A percentile compares a stretch with the other conserved stretches of the same genome.
These are phyloP conservation scores for Amaranthus palmeri DNA, from an alignment of 148 eudicot species.

Conservation along the genomic window DNA sequence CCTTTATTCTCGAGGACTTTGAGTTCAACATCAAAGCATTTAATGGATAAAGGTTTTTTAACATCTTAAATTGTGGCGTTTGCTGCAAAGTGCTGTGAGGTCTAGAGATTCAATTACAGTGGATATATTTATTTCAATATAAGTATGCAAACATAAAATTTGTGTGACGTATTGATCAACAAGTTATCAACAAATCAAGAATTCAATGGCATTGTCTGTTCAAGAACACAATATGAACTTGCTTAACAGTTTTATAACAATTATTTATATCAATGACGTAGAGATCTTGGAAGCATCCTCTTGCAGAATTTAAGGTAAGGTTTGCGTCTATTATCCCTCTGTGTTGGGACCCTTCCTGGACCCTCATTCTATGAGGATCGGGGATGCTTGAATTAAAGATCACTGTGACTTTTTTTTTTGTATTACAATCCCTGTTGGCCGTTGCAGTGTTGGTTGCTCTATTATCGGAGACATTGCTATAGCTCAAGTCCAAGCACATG, in stretches of 20 bases:
- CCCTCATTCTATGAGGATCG: no score
- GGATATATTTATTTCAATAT: not conserved
- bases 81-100: not conserved
- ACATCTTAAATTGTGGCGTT: not conserved
- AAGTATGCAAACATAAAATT: not conserved
- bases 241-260: not conserved
- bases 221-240: not conserved
- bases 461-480: not conserved
- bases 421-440: not conserved
- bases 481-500: not conserved
- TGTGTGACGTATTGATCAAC: not conserved
- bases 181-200: not conserved
- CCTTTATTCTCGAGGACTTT: not conserved
- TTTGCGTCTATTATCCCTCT: no score
- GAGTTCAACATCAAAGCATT: no score
- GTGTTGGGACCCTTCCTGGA: no score
- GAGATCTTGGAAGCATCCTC: no score
- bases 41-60: not conserved
- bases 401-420: not conserved
- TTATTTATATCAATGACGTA: not conserved
- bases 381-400: not conserved
- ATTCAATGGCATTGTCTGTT: not conserved
- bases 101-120: not conserved
- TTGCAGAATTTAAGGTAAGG: no score
- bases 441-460: not conserved